phyloP scores from a whole-genome alignment of 768 basidiomycete species.

The Atractiella rhizophila region DNA sequence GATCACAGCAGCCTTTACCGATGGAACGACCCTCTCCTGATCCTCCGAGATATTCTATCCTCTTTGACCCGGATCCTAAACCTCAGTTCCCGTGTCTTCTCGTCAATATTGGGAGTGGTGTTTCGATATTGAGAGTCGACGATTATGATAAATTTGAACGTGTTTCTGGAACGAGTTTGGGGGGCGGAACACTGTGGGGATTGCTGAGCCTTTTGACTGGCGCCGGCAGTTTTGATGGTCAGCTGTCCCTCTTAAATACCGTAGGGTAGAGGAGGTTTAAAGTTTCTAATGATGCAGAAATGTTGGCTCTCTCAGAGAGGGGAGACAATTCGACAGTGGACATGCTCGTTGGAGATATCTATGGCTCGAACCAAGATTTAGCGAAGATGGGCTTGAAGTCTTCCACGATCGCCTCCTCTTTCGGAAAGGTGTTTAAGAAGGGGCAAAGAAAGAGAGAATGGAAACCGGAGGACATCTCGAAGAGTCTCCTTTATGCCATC shows the following conservation, averaged over 20 bases:
- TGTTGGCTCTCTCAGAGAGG: conserved; percentile 74
- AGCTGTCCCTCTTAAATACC: conserved; percentile 16
- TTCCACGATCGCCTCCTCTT: conserved; percentile 89
- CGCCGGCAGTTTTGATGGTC: conserved; percentile 83
- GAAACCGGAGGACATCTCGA: conserved; percentile 75
- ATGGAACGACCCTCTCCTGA: conserved; percentile 71
- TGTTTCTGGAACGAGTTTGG: conserved; percentile 85
- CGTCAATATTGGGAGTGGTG: conserved; percentile 94
- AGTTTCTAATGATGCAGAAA: conserved; percentile 35
- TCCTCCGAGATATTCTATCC: conserved; percentile 66
- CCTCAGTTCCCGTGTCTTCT: conserved; percentile 84
- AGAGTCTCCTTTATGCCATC: conserved; percentile 77
- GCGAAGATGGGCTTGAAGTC: conserved; percentile 84
- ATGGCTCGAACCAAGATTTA: conserved; percentile 24
- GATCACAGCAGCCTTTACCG: too few relatives aligned
- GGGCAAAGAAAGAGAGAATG: conserved; percentile 52
- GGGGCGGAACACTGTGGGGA: conserved; percentile 94
- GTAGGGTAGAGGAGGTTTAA: background rate
- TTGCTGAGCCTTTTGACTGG: conserved; percentile 80
- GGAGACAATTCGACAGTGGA: conserved; percentile 86
- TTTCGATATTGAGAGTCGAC: conserved; percentile 90
- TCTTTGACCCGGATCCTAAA: conserved; percentile 56
- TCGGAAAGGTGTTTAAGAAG: conserved; percentile 94
- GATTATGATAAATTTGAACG: conserved; percentile 87
- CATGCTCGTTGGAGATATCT: conserved; percentile 98